A percentile compares a stretch with the other conserved stretches of the same genome.
phyloP scores from a whole-genome alignment of 176 grass and related monocot species.

The Rhynchospora tenuis region DNA sequence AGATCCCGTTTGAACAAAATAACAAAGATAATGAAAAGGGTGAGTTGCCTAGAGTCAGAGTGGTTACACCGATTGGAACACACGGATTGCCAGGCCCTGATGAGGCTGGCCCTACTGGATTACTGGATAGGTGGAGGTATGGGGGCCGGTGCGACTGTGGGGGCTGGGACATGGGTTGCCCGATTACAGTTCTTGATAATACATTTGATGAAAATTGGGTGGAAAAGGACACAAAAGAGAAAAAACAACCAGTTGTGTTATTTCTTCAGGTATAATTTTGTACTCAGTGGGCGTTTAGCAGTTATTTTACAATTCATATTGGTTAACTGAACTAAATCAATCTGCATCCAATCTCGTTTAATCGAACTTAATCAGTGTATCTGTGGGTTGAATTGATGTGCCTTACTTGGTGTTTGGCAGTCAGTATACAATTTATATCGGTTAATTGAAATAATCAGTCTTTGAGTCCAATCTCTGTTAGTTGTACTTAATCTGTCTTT shows the following conservation, averaged over 20 bases:
- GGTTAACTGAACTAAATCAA: too few relatives aligned
- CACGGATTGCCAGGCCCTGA: constrained; percentile 68
- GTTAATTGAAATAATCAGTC: too few relatives aligned
- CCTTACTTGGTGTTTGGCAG: too few relatives aligned
- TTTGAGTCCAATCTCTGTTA: background rate
- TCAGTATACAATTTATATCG: too few relatives aligned
- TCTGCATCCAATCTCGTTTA: too few relatives aligned
- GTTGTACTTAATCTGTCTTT: background rate
- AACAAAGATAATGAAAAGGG: constrained; percentile 32
- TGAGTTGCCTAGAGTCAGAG: constrained; percentile 31
- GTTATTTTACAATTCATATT: background rate
- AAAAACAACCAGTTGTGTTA: constrained; percentile 52
- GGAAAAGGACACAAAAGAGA: constrained; percentile 39
- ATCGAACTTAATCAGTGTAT: background rate
- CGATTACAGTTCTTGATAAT: constrained; percentile 75
- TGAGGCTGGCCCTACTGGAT: constrained; percentile 55
- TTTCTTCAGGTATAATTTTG: constrained; percentile 60
- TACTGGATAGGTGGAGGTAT: constrained; percentile 77
- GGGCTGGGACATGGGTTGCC: constrained; percentile 97
- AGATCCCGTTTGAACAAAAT: constrained; percentile 64
- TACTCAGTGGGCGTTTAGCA: background rate
- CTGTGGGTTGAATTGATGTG: background rate
- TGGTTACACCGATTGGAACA: constrained; percentile 55
- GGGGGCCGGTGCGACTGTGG: constrained; percentile 92
- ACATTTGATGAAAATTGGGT: constrained; percentile 42